Percentiles rank a stretch among this genome's conserved stretches.
Conservation (phyloP, 441 rosid genomes). For the Bruguiera hainesii region DNA sequence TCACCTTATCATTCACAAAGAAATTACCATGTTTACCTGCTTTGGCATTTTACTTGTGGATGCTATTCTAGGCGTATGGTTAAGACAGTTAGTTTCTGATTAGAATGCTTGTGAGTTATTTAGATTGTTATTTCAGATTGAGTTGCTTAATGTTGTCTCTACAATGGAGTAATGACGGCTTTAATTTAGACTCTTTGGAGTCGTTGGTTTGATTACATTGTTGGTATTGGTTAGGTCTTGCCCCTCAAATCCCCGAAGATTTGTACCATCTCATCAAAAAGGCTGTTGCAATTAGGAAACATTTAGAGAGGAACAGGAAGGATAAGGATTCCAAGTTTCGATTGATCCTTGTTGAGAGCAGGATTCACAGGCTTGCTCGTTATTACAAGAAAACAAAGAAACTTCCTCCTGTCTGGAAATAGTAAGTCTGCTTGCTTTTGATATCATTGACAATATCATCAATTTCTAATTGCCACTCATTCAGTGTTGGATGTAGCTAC, state of each 20-base stretch:
- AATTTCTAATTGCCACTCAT: no score
- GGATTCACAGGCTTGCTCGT: constrained; percentile 77
- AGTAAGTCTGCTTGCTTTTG: constrained; percentile 35
- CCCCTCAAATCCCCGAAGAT: constrained; percentile 88
- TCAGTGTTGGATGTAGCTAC: no score
- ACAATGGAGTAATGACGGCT: no score
- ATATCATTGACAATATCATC: not conserved
- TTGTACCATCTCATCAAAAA: constrained; percentile 74
- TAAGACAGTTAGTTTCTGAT: no score
- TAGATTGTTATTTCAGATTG: no score
- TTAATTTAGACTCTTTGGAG: no score
- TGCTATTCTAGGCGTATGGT: no score
- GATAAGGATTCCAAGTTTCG: constrained; percentile 84
- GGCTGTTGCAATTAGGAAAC: constrained; percentile 80
- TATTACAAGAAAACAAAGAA: constrained; percentile 88
- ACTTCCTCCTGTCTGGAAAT: constrained; percentile 84
- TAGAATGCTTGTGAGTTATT: no score
- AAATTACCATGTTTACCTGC: no score
- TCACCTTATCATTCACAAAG: no score
- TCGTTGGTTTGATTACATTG: not conserved
- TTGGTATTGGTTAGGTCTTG: constrained; percentile 40
- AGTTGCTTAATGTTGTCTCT: no score
- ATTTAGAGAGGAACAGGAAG: constrained; percentile 83
- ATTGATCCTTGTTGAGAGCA: constrained; percentile 77
- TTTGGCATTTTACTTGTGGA: no score